Percentiles rank a stretch among this genome's conserved stretches.
phyloP scores from a whole-genome alignment of 2,329 filamentous ascomycete genomes.

The Penicillium sp. region DNA sequence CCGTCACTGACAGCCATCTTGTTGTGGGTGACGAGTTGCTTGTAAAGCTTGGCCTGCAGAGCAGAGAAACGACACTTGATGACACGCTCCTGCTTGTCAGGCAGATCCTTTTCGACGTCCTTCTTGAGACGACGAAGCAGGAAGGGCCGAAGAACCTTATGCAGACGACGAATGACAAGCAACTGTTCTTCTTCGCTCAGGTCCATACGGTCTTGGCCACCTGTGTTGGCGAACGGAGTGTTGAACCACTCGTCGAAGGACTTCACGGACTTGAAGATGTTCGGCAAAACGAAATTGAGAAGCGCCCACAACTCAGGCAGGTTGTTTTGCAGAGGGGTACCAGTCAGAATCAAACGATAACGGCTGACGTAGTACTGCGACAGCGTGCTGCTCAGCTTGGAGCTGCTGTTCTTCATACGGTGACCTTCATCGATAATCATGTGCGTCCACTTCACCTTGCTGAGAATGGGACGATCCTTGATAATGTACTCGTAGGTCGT shows the following conservation, averaged over 20 bases:
- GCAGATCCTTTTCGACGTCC: constrained; percentile 97
- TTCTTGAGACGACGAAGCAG: constrained; percentile 97
- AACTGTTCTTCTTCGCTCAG: constrained; percentile 99
- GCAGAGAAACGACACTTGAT: constrained; percentile 99
- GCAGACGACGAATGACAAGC: constrained; percentile 93
- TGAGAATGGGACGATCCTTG: constrained; percentile 91
- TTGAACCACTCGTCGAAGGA: constrained; percentile 99
- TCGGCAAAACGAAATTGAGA: constrained; percentile 96
- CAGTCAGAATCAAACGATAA: constrained; percentile 94
- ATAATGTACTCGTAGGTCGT: constrained; percentile 99
- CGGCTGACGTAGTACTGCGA: constrained; percentile 92
- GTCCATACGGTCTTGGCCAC: constrained; percentile 97
- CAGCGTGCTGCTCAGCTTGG: constrained; percentile 92
- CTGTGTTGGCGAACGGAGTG: constrained; percentile 97
- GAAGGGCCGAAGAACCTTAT: constrained; percentile 97
- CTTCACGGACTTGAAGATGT: constrained; percentile 98
- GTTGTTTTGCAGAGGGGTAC: constrained; percentile 97
- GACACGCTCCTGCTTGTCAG: constrained; percentile 98
- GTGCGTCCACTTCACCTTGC: constrained; percentile 99
- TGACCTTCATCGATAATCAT: constrained; percentile 99
- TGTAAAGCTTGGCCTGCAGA: constrained; percentile 89
- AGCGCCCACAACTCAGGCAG: constrained; percentile 94
- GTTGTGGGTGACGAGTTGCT: constrained; percentile 95
- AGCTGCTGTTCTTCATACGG: constrained; percentile 98
- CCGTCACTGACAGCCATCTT: constrained; percentile 91